Conservation (phyloP, 441 rosid species). For the Viola pubescens region DNA sequence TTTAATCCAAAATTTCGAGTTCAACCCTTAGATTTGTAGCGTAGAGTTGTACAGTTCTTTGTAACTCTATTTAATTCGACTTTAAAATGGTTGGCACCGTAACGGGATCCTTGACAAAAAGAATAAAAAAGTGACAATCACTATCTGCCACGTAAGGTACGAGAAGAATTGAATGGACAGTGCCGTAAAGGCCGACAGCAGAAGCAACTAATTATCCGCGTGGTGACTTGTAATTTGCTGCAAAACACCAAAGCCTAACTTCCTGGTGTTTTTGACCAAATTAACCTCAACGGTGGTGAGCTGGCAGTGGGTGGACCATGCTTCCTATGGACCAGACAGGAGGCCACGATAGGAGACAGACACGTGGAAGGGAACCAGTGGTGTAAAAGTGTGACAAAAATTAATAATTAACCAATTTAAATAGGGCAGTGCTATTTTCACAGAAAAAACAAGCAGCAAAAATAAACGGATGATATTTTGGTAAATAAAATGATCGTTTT, state of each 20-base stretch:
- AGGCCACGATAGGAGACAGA: conserved; percentile 17
- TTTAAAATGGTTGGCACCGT: neutral
- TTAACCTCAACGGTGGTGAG: conserved; percentile 1
- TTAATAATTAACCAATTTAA: conserved; percentile 5
- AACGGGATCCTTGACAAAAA: neutral
- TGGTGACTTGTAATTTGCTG: conserved; percentile 14
- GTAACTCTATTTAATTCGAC: conserved; percentile 1
- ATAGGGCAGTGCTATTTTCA: too few relatives aligned
- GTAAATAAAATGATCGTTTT: too few relatives aligned
- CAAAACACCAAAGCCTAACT: conserved; percentile 14
- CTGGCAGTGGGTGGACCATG: conserved; percentile 26
- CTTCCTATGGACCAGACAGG: conserved; percentile 32
- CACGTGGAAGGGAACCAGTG: conserved; percentile 19
- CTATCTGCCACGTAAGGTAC: conserved; percentile 22
- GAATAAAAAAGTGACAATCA: neutral
- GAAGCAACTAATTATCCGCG: conserved; percentile 13
- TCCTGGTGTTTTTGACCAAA: conserved; percentile 7
- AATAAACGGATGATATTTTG: too few relatives aligned
- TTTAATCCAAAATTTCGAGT: too few relatives aligned
- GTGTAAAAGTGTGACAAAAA: neutral
- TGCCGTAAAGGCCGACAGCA: conserved; percentile 29
- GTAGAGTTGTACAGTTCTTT: too few relatives aligned
- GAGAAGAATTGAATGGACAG: conserved; percentile 16
- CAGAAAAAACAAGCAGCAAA: too few relatives aligned
- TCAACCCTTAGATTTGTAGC: too few relatives aligned